These are phyloP conservation scores for Trametes villosa DNA, from an alignment of 768 basidiomycete genomes.

Conservation along the genomic window DNA sequence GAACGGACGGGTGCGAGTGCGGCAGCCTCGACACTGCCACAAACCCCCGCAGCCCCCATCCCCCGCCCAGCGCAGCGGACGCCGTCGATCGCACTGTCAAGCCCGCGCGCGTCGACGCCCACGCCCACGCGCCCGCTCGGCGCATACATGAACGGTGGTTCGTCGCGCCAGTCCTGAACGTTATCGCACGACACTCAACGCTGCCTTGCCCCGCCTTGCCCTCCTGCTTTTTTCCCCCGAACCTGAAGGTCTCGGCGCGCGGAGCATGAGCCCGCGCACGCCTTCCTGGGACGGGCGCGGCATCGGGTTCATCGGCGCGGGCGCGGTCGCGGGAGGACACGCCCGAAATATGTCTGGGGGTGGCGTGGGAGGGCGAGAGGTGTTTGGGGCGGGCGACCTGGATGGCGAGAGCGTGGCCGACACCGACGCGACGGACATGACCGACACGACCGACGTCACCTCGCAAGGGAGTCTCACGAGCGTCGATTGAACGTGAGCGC, in stretches of 20 bases:
- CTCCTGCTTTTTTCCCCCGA: slow-evolving; percentile 18
- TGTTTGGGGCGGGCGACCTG: slow-evolving; percentile 29
- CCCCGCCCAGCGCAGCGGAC: slow-evolving; percentile 6
- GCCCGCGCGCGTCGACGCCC: slow-evolving; percentile 35
- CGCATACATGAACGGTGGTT: slow-evolving; percentile 53
- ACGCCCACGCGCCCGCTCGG: slow-evolving; percentile 41
- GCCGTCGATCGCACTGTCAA: slow-evolving; percentile 15
- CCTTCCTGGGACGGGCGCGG: slow-evolving; percentile 29
- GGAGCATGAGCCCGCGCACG: slow-evolving; percentile 31
- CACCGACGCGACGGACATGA: slow-evolving; percentile 44
- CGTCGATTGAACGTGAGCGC: slow-evolving; percentile 35
- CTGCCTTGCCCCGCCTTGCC: too few relatives aligned
- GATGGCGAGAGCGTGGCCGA: slow-evolving; percentile 41
- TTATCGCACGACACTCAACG: slow-evolving; percentile 24
- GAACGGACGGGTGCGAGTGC: neutral
- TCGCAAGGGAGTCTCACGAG: slow-evolving; percentile 53
- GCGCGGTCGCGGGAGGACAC: neutral
- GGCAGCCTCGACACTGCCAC: neutral
- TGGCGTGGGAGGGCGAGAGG: slow-evolving; percentile 1
- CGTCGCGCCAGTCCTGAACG: slow-evolving; percentile 42
- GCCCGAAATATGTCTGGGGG: neutral
- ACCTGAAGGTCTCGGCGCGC: slow-evolving; percentile 26
- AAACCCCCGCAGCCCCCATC: slow-evolving; percentile 9
- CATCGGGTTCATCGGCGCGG: slow-evolving; percentile 16
- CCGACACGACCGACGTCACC: slow-evolving; percentile 42